phyloP scores from a whole-genome alignment of 2,329 filamentous ascomycete genomes.

The Zarea fungicola region DNA sequence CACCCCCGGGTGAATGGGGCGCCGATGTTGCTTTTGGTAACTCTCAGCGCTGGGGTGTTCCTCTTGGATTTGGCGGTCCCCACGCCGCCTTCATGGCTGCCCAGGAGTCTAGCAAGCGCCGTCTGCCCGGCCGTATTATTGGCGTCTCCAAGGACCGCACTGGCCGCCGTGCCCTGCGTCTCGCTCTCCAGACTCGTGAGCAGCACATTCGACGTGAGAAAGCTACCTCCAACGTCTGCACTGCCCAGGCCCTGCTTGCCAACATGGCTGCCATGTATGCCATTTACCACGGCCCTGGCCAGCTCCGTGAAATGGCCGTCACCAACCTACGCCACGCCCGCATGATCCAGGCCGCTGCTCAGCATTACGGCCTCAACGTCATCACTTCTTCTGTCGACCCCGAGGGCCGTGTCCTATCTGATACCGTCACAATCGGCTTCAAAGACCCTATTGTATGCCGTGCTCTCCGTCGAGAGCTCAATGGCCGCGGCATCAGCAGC shows the following conservation, averaged over 20 bases:
- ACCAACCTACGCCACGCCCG: slow-evolving; percentile 67
- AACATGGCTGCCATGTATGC: slow-evolving; percentile 97
- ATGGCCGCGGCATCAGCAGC: slow-evolving; percentile 61
- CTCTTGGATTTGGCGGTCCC: slow-evolving; percentile 88
- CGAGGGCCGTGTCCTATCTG: slow-evolving; percentile 61
- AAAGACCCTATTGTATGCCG: slow-evolving; percentile 18
- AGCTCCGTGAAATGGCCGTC: slow-evolving; percentile 78
- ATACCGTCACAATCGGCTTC: slow-evolving; percentile 68
- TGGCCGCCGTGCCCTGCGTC: slow-evolving; percentile 72
- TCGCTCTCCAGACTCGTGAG: slow-evolving; percentile 80
- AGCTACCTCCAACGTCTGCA: slow-evolving; percentile 96
- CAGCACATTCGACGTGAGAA: slow-evolving; percentile 96
- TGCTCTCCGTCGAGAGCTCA: slow-evolving; percentile 33
- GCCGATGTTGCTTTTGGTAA: slow-evolving; percentile 94
- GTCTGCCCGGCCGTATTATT: slow-evolving; percentile 85
- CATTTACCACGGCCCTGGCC: slow-evolving; percentile 83
- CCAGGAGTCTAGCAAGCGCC: slow-evolving; percentile 85
- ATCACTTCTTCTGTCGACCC: slow-evolving; percentile 51
- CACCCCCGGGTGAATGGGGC: slow-evolving; percentile 87
- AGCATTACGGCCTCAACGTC: slow-evolving; percentile 59
- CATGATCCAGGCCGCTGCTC: slow-evolving; percentile 60
- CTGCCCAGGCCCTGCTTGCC: slow-evolving; percentile 84
- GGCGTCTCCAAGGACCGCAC: slow-evolving; percentile 88
- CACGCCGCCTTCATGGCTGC: slow-evolving; percentile 96
- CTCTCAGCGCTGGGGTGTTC: slow-evolving; percentile 85